Evolutionary conservation across 2,329 filamentous ascomycete species (phyloP).

Genomic region (Laburnicola sp.): DNA sequence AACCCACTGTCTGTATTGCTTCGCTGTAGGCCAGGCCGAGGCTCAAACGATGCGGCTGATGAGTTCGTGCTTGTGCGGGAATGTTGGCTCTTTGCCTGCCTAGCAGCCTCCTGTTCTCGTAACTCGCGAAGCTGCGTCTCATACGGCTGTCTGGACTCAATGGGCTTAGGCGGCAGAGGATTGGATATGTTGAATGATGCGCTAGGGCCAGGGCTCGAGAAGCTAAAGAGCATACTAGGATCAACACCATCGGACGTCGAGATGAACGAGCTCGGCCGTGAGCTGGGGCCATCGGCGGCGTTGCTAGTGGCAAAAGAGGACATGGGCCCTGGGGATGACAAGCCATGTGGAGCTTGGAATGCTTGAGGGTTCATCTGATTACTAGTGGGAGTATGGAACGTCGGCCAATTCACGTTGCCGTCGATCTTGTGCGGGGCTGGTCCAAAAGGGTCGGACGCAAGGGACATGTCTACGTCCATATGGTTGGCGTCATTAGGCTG

Average conservation of each 20-base stretch:
- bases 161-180: conserved; percentile 20
- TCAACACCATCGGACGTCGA: conserved; percentile 50
- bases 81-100: conserved; percentile 40
- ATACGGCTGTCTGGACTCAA: conserved; percentile 42
- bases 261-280: conserved; percentile 37
- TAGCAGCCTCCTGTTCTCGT: conserved; percentile 39
- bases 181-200: conserved; percentile 35
- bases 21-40: conserved; percentile 44
- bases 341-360: conserved; percentile 39
- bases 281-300: conserved; percentile 22
- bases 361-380: conserved; percentile 40
- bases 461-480: conserved; percentile 42
- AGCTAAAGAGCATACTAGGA: conserved; percentile 53
- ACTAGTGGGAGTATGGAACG: conserved; percentile 32
- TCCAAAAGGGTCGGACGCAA: conserved; percentile 39
- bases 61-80: conserved; percentile 47
- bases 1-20: conserved; percentile 53
- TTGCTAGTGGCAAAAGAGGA: conserved; percentile 30
- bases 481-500: conserved; percentile 31
- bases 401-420: conserved; percentile 36
- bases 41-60: conserved; percentile 42
- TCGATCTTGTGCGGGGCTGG: conserved; percentile 42
- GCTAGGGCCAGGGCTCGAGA: conserved; percentile 34
- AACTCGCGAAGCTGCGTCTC: conserved; percentile 43
- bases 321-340: conserved; percentile 28